Evolutionary conservation across 2,329 filamentous ascomycete species (phyloP).

Genomic region (Alternaria consortialis): DNA sequence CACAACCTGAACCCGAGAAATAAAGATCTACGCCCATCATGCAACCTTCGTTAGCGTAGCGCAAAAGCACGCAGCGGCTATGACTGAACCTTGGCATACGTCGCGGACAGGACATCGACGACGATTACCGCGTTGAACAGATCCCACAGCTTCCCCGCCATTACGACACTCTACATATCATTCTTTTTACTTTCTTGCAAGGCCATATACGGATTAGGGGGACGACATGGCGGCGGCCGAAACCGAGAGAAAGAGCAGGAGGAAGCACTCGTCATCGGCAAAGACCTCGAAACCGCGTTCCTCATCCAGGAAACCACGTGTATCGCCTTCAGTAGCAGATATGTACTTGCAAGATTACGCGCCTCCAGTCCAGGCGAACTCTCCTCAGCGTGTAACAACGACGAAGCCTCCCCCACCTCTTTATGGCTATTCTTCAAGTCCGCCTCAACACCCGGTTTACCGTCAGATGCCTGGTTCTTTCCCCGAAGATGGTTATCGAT

Average conservation of each 20-base stretch:
- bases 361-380: conserved; percentile 23
- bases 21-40: conserved; percentile 14
- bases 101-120: conserved; percentile 25
- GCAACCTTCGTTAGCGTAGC: conserved; percentile 17
- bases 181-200: not conserved
- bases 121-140: conserved; percentile 26
- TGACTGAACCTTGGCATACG: conserved; percentile 27
- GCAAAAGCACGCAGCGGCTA: conserved; percentile 22
- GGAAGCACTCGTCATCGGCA: conserved; percentile 30
- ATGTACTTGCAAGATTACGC: conserved; percentile 26
- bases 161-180: conserved; percentile 7
- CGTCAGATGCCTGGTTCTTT: conserved; percentile 29
- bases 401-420: conserved; percentile 16
- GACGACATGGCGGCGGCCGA: conserved; percentile 29
- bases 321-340: conserved; percentile 23
- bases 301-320: conserved; percentile 23
- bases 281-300: conserved; percentile 26
- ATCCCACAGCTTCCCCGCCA: conserved; percentile 12
- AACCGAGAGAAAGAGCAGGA: conserved; percentile 31
- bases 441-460: conserved; percentile 33
- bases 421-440: conserved; percentile 22
- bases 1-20: conserved; percentile 4
- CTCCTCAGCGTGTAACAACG: conserved; percentile 16
- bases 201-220: not conserved
- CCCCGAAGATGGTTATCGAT: conserved; percentile 21